Conservation (phyloP, 768 basidiomycete species). For the Pleurotus ostreatus region DNA sequence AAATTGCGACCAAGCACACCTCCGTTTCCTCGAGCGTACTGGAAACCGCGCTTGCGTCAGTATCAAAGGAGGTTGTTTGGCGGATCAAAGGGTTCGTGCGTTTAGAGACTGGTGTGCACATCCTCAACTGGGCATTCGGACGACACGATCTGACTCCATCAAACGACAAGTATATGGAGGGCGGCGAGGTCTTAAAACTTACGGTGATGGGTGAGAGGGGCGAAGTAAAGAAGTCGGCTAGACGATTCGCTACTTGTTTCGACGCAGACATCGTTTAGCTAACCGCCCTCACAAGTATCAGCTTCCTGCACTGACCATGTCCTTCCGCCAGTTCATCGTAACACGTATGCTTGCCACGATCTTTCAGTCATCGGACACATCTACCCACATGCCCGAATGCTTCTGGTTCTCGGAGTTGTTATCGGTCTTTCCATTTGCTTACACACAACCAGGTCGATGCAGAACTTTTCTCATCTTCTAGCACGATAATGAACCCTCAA, state of each 20-base stretch:
- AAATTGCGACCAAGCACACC: slow-evolving; percentile 10
- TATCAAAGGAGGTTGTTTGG: slow-evolving; percentile 73
- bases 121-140: slow-evolving; percentile 94
- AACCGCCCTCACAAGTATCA: no score
- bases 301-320: no score
- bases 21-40: slow-evolving; percentile 20
- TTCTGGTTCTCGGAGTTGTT: no score
- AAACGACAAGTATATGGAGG: slow-evolving; percentile 23
- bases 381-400: no score
- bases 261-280: slow-evolving; percentile 29
- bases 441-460: no score
- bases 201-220: slow-evolving; percentile 94
- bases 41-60: slow-evolving; percentile 40
- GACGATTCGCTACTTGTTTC: slow-evolving; percentile 47
- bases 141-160: slow-evolving; percentile 58
- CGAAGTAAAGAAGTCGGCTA: slow-evolving; percentile 60
- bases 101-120: slow-evolving; percentile 40
- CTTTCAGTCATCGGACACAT: no score
- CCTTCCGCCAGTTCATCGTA: no score
- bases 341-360: no score
- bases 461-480: no score
- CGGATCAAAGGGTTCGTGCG: slow-evolving; percentile 85
- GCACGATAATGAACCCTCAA: no score
- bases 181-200: slow-evolving; percentile 44
- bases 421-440: no score